A percentile compares a stretch with the other conserved stretches of the same genome.
phyloP scores from a whole-genome alignment of 2,329 filamentous ascomycete genomes.

The Cryphonectria japonica region DNA sequence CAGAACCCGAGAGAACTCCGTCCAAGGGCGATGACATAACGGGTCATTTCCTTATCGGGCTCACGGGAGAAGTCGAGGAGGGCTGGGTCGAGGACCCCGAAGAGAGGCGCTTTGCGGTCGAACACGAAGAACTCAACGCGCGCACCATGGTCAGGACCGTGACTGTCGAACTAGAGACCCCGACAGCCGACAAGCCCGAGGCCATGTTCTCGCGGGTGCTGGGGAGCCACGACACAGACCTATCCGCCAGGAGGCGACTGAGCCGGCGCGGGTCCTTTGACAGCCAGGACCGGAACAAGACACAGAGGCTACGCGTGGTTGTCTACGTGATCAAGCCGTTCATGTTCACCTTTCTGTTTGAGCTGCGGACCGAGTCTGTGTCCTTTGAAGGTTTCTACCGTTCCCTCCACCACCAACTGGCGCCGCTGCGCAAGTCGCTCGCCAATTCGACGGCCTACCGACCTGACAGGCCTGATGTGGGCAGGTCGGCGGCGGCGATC shows the following conservation, averaged over 20 bases:
- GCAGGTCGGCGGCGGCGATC: slow-evolving; percentile 47
- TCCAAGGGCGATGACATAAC: slow-evolving; percentile 32
- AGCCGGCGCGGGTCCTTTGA: slow-evolving; percentile 39
- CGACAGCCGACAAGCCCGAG: slow-evolving; percentile 45
- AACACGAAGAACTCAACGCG: slow-evolving; percentile 47
- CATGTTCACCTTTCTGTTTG: slow-evolving; percentile 76
- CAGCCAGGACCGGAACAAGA: slow-evolving; percentile 57
- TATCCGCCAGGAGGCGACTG: slow-evolving; percentile 22
- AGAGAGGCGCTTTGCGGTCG: slow-evolving; percentile 35
- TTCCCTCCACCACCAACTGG: slow-evolving; percentile 63
- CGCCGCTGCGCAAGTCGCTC: slow-evolving; percentile 61
- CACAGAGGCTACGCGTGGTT: slow-evolving; percentile 66
- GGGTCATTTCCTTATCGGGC: slow-evolving; percentile 67
- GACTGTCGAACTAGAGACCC: slow-evolving; percentile 64
- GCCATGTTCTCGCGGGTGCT: slow-evolving; percentile 52
- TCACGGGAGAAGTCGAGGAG: slow-evolving; percentile 66
- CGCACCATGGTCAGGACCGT: slow-evolving; percentile 68
- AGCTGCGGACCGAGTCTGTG: slow-evolving; percentile 61
- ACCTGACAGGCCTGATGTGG: slow-evolving; percentile 51
- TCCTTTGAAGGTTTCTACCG: slow-evolving; percentile 60
- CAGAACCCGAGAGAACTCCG: slow-evolving; percentile 14
- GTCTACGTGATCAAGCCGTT: slow-evolving; percentile 77
- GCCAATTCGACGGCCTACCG: slow-evolving; percentile 60
- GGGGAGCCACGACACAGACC: slow-evolving; percentile 42
- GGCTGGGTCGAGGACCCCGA: slow-evolving; percentile 38